Base-by-base conservation (phyloP, 2,329 filamentous ascomycete genomes). In the Fusarium sp. region DNA sequence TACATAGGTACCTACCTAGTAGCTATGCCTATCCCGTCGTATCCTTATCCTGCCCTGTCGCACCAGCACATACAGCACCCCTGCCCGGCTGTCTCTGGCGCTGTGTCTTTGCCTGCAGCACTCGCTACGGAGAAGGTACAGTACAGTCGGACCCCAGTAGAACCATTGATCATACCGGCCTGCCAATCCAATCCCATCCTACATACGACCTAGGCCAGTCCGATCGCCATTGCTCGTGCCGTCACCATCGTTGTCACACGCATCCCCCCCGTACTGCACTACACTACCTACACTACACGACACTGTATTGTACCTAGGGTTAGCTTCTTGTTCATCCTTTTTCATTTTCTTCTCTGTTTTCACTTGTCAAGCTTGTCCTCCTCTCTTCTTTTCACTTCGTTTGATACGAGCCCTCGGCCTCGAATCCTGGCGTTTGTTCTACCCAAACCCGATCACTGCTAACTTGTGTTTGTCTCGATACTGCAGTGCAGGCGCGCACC, bases 391-490 rank as follows among this genome's bases (percentile, higher is more conserved):
- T 58, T 34, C 30, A 30, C 32, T 52, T 52, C 55, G 30, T 64
- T 61, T 65, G 54, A 44, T 40, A 55, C 49, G 62, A 61, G 51
- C 25, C 52, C 49, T 65, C 34, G 59, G 12, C 30, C 53, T 63
- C 51, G 51, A 47, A 61, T 40, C 30, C 55, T 46, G 34, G 38
- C 50, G 47, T 62, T 72, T 61, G 61, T 55, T 72, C 30, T 38
- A 38, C 49, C 12, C 46, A 44, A 45, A 59, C 52, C 58, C 30
- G 64, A 34, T 46, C 60, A 51, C 44, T 38, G 63, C 73, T 75
- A 62, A 75, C 66, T 68, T 69, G 59, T 70, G 66, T 71, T 72
- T 69, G 68, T 49, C 65, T 73, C 71, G 63, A 67, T 66, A 66
- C 58, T 66, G 52, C 72, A 71, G 73, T 71, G 63, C 68, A 65